phyloP scores from a whole-genome alignment of 139 green algal species.

The Closterium sp. region DNA sequence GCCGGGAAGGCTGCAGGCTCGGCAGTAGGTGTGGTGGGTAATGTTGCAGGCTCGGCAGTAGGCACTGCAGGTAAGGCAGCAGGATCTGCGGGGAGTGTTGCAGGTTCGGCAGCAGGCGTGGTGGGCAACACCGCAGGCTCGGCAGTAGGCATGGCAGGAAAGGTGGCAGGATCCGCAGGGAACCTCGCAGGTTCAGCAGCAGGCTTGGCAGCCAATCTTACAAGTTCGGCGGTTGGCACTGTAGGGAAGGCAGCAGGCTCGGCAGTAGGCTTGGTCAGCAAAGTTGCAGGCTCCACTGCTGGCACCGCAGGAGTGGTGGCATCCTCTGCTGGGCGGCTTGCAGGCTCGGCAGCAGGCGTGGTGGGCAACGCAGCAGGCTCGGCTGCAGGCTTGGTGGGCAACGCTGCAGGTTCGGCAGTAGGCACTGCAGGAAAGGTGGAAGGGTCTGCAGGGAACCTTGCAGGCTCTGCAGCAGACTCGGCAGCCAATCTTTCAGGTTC shows the following conservation, averaged over 20 bases:
- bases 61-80: neutral
- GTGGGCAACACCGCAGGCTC: neutral
- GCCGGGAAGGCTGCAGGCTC: neutral
- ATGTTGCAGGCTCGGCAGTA: neutral
- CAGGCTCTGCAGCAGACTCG: neutral
- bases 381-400: neutral
- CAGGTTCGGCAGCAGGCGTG: neutral
- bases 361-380: neutral
- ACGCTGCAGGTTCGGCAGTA: neutral
- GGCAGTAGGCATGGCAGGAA: neutral
- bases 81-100: neutral
- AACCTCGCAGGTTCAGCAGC: neutral
- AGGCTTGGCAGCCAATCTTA: neutral
- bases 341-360: neutral
- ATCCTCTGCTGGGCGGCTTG: neutral
- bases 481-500: neutral
- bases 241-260: neutral
- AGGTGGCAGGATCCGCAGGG: neutral
- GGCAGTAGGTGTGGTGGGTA: neutral
- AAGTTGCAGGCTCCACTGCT: neutral
- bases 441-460: neutral
- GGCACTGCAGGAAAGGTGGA: neutral
- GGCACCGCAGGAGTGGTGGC: neutral
- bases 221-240: neutral
- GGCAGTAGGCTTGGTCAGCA: neutral